phyloP scores from a whole-genome alignment of 164 flowering plant species.

The Vitis cinerea region DNA sequence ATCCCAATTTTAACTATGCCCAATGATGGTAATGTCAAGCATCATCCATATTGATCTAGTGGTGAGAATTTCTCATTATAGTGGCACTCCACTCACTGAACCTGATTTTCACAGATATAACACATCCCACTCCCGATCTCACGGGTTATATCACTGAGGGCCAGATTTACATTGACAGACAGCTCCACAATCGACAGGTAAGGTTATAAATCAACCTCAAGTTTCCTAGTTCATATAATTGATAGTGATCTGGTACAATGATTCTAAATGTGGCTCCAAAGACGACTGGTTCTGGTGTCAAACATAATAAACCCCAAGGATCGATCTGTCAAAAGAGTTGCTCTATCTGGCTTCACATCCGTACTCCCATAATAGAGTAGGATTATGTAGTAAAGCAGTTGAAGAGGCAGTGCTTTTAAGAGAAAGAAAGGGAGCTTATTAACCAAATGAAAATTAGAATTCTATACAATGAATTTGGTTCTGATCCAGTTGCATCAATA shows the following conservation, averaged over 20 bases:
- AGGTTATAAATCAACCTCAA: neutral
- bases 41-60: neutral
- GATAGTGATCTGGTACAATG: neutral
- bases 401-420: too few species aligned
- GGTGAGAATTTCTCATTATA: neutral
- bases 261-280: neutral
- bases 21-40: slow-evolving; percentile 66
- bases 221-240: slow-evolving; percentile 1
- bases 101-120: slow-evolving; percentile 61
- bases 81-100: neutral
- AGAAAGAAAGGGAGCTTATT: too few species aligned
- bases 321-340: neutral
- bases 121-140: slow-evolving; percentile 99
- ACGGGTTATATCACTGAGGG: slow-evolving; percentile 99
- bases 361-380: neutral
- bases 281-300: neutral
- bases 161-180: slow-evolving; percentile 94
- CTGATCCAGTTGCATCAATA: too few species aligned
- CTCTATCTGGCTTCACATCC: neutral
- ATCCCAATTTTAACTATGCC: slow-evolving; percentile 99
- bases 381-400: too few species aligned
- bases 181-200: slow-evolving; percentile 91
- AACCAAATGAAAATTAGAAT: too few species aligned
- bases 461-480: too few species aligned
- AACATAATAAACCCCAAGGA: neutral